Percentiles rank a stretch among this genome's conserved stretches.
These are phyloP conservation scores for Knoxdaviesia capensis DNA, from an alignment of 2,329 filamentous ascomycete species.

Conservation along the genomic window DNA sequence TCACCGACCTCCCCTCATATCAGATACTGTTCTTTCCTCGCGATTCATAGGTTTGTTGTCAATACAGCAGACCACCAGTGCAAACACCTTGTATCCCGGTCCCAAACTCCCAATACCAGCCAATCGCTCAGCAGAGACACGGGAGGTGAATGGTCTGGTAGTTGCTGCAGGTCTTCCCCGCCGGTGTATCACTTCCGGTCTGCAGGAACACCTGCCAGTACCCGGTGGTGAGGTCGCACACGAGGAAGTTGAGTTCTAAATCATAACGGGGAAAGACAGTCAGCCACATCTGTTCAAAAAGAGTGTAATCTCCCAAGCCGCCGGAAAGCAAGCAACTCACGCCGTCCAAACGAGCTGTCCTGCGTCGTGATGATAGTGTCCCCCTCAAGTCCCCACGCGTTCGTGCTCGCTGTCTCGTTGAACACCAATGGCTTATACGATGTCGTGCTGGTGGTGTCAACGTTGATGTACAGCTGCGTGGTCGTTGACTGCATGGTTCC, in stretches of 20 bases:
- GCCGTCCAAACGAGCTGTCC: constrained; percentile 21
- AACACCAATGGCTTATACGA: constrained; percentile 32
- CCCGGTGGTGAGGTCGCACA: constrained; percentile 18
- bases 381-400: constrained; percentile 28
- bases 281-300: constrained; percentile 4
- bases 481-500: constrained; percentile 27
- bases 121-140: constrained; percentile 19
- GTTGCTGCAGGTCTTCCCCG: constrained; percentile 28
- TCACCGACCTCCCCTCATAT: too few relatives aligned
- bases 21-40: too few relatives aligned
- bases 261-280: constrained; percentile 1
- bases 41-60: too few relatives aligned
- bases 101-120: neutral
- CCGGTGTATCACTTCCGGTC: constrained; percentile 27
- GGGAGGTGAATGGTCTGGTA: constrained; percentile 33
- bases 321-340: constrained; percentile 8
- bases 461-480: constrained; percentile 25
- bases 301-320: neutral
- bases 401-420: constrained; percentile 17
- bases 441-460: constrained; percentile 18
- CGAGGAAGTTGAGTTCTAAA: constrained; percentile 28
- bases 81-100: neutral
- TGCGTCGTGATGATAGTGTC: constrained; percentile 22
- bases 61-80: too few relatives aligned
- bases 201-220: constrained; percentile 32